Evolutionary conservation across 1,284 basidiomycete genomes (phyloP), one percentile per base, ranked within the genome.

Genomic region (Trichosporon faecale): DNA sequence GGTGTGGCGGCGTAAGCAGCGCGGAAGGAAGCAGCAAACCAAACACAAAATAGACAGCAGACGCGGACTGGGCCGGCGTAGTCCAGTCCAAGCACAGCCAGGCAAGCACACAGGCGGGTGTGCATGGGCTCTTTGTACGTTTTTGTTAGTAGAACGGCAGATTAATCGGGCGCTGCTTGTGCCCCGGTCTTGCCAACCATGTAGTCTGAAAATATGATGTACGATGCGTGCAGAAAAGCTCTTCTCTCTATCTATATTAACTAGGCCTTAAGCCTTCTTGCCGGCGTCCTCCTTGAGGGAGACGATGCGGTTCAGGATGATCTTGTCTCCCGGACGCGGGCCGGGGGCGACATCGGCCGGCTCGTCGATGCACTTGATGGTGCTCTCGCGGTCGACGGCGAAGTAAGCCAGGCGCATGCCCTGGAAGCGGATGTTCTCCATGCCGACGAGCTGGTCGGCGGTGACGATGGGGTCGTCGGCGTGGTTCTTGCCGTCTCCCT

Each of bases 351-450:
- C 82, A 3, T 84, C 84, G 9, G 85, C 86, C 0, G 82, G 81
- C 72, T 90, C 88, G 27, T 89, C 87, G 46, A 94, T 81, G 72
- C 86, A 88, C 21, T 85, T 87, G 46, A 95, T 77, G 66, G 87
- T 86, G 57, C 92, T 86, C 77, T 97, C 94, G 80, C 90, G 91
- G 83, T 99, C 97, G 37, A 98, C 86, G 11, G 93, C 89, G 81
- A 99, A 99, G 85, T 98, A 99, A 2, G 92, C 97, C 64, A 97
- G 90, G 21, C 97, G 89, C 83, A 99, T 88, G 21, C 93, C 97
- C 85, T 99, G 97, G 89, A 99, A 99, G 63, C 97, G 88, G 66
- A 99, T 89, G 80, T 91, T 92, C 83, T 99, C 97, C 81, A 92
- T 91, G 23, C 97, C 96, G 46, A 95, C 88, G 55, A 97, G 86